Evolutionary conservation across 345 rosid genomes (phyloP), one percentile per base, ranked within the genome.

Genomic region (Syzygium aqueum): DNA sequence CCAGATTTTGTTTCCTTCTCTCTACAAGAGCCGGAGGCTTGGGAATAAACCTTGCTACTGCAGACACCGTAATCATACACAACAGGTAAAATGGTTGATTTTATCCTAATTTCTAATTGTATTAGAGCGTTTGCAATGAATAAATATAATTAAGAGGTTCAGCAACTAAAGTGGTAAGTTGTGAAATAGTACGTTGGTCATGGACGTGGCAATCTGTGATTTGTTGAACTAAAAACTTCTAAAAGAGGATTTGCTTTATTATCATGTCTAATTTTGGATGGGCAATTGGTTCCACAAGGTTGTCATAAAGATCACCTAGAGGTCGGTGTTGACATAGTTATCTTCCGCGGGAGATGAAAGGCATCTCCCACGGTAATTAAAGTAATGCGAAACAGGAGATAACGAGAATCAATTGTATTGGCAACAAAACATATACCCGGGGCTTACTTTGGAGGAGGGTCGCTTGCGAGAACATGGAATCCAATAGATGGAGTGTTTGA

Each of bases 1-100:
- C 97, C 82, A 95, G 97, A 89, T 98, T 98, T 90, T 98, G 99
- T 87, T 98, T 98, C 90, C 92, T 98, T 90, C 97, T 96, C 87
- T 98, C 99, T 84, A 98, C 99, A 77, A 96, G 99, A 92, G 99
- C 99, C 87, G 99, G 99, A 88, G 99, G 40, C 40, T 37, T 37
- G 40, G 40, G 40, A 37, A 37, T 37, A 37, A 37, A 37, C 40
- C 40, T 37, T 37, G 40, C 40, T 37, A 37, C 3, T 37, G 40
- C 40, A 37, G 40, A 37, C 40, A 37, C 40, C 40, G 40, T 37
- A 37, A 37, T 37, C 40, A 37, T 37, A 37, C 3, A 37, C 40
- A 37, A 37, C 40, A 37, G 40, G 40, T 37, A 37, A 37, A 37
- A 37, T 37, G 40, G 40, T 37, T 37, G 40, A 37, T 37, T 37